Conservation (phyloP, 305 asterid genomes). For the Solanum chacoense region DNA sequence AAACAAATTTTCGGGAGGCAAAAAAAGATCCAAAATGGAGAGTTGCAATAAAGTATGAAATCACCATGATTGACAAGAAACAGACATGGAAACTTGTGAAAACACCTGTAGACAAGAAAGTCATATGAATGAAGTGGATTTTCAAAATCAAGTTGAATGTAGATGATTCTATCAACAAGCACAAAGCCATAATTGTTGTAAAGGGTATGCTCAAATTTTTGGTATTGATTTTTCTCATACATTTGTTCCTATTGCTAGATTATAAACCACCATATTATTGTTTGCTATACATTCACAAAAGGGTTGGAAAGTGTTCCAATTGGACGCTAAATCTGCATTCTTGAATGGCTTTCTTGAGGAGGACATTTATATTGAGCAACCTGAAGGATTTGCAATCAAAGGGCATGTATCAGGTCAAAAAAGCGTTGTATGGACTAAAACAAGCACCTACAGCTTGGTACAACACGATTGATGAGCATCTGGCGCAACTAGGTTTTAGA, state of each 20-base stretch:
- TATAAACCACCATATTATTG: neutral
- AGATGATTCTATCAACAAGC: neutral
- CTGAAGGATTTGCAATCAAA: neutral
- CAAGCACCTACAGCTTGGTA: neutral
- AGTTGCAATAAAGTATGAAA: neutral
- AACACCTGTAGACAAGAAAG: neutral
- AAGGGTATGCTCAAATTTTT: neutral
- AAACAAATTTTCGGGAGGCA: too few species aligned
- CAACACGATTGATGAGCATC: neutral
- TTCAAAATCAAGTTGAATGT: neutral
- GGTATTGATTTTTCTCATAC: neutral
- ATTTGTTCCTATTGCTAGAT: too few species aligned
- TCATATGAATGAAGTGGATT: neutral
- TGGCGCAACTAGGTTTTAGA: neutral
- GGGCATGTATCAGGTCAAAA: neutral
- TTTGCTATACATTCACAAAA: neutral
- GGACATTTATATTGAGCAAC: neutral
- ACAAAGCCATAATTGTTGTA: neutral
- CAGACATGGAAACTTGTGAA: neutral
- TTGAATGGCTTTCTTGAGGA: neutral
- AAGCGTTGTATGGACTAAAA: neutral
- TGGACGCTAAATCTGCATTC: neutral
- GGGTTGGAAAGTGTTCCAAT: neutral
- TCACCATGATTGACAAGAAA: neutral
- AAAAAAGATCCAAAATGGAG: neutral